phyloP scores from a whole-genome alignment of 129 eudicot genomes.

The Tanacetum coccineum region DNA sequence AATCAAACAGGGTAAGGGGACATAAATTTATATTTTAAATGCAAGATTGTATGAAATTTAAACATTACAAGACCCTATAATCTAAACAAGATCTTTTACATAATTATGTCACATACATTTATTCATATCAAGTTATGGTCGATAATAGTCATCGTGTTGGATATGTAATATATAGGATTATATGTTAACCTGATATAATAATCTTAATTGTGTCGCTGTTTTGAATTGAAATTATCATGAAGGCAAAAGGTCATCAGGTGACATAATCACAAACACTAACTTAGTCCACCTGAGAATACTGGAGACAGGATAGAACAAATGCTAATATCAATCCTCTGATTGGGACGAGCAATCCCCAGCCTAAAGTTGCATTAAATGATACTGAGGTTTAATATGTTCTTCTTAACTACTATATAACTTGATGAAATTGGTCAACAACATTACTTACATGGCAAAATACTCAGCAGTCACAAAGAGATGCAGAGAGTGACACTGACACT shows the following conservation, averaged over 20 bases:
- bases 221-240: constrained; percentile 24
- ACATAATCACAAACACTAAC: constrained; percentile 29
- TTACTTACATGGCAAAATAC: constrained; percentile 34
- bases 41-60: no score
- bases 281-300: constrained; percentile 43
- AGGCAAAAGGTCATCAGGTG: constrained; percentile 53
- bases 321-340: constrained; percentile 29
- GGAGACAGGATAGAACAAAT: constrained; percentile 41
- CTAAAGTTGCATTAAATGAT: constrained; percentile 43
- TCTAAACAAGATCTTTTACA: no score
- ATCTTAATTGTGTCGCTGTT: background rate
- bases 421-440: background rate
- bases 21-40: background rate
- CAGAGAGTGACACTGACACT: constrained; percentile 41
- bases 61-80: no score
- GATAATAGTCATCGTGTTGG: no score
- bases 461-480: constrained; percentile 51
- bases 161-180: no score
- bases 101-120: no score
- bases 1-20: constrained; percentile 53
- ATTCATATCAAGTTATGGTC: no score
- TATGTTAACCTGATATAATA: no score
- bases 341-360: constrained; percentile 55
- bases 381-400: background rate
- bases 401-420: background rate